phyloP scores from a whole-genome alignment of 345 rosid genomes.

The Arabidopsis arenosa region DNA sequence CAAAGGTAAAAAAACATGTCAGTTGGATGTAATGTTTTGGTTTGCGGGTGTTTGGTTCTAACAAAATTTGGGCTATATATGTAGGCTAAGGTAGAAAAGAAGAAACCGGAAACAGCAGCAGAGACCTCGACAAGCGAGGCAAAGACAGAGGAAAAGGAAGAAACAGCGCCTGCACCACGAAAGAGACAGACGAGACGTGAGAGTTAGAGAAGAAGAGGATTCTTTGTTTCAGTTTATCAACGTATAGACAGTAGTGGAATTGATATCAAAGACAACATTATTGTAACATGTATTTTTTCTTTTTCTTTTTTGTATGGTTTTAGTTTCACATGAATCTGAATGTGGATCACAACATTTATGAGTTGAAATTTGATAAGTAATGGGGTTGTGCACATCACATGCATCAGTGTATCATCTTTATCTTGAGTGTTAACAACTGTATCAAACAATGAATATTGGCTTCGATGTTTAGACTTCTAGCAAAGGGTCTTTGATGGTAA shows the following conservation, averaged over 20 bases:
- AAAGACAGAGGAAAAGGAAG: slow-evolving; percentile 50
- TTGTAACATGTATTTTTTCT: slow-evolving; percentile 7
- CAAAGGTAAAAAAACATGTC: slow-evolving; percentile 49
- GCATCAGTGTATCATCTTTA: background rate
- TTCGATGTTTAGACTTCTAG: background rate
- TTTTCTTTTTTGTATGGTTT: slow-evolving; percentile 1
- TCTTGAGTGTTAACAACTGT: background rate
- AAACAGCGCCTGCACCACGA: slow-evolving; percentile 50
- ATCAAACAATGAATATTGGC: too few relatives aligned
- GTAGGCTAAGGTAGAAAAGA: slow-evolving; percentile 51
- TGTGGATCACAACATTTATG: slow-evolving; percentile 1
- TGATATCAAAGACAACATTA: background rate
- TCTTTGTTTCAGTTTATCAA: slow-evolving; percentile 17
- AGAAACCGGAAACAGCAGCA: slow-evolving; percentile 40
- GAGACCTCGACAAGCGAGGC: slow-evolving; percentile 54
- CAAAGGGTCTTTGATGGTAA: too few relatives aligned
- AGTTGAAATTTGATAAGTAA: background rate
- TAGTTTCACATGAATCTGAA: background rate
- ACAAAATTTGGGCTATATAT: background rate
- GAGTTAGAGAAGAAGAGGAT: slow-evolving; percentile 27
- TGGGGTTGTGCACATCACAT: background rate
- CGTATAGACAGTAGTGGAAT: slow-evolving; percentile 24
- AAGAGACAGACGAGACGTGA: slow-evolving; percentile 60
- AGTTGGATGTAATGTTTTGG: background rate
- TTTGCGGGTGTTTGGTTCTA: background rate